Percentiles rank a stretch among this genome's conserved stretches.
Conservation (phyloP, 768 basidiomycete genomes). For the Mycena alexandri region DNA sequence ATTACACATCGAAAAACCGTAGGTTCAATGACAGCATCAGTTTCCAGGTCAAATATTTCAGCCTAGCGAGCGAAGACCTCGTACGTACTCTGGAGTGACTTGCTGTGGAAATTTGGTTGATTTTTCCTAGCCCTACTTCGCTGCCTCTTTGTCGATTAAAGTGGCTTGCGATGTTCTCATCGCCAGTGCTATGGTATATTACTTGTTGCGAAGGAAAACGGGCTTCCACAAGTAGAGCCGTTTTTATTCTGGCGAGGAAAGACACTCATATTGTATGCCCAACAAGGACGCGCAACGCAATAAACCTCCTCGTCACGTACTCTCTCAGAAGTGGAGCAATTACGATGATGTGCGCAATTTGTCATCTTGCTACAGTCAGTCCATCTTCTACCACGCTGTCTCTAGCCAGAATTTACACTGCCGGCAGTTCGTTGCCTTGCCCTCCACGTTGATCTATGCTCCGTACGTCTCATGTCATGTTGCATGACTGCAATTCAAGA, state of each 20-base stretch:
- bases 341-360: constrained; percentile 9
- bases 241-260: constrained; percentile 1
- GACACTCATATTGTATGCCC: constrained; percentile 9
- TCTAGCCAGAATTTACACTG: neutral
- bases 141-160: neutral
- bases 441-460: constrained; percentile 4
- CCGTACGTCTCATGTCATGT: constrained; percentile 10
- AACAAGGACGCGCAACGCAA: constrained; percentile 14
- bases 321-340: constrained; percentile 7
- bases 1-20: constrained; percentile 2
- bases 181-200: constrained; percentile 12
- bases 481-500: constrained; percentile 2
- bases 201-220: constrained; percentile 18
- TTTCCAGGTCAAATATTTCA: constrained; percentile 20
- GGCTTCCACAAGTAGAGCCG: constrained; percentile 16
- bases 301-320: constrained; percentile 14
- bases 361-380: constrained; percentile 9
- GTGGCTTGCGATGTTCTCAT: constrained; percentile 16
- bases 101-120: constrained; percentile 6
- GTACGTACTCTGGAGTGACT: neutral
- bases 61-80: neutral
- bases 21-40: constrained; percentile 11
- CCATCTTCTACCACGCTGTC: neutral
- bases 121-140: constrained; percentile 1
- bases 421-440: neutral